Evolutionary conservation across 2,329 filamentous ascomycete species (phyloP), one percentile per base, ranked within the genome.

Genomic region (Zasmidium citrigriseum): DNA sequence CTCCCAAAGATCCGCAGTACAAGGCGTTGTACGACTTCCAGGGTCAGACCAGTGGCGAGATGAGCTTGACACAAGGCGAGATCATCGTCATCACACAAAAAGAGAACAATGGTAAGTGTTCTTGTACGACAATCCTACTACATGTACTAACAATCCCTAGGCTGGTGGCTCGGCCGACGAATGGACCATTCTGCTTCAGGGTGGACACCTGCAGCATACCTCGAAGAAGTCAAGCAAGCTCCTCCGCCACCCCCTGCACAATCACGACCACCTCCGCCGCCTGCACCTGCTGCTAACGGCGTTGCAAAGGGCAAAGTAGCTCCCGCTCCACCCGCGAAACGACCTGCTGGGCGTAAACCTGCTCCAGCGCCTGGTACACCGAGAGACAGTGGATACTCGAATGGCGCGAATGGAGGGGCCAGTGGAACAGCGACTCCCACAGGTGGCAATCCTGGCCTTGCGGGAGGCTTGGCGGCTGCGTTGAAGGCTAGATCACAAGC

Each of bases 141-240:
- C 34, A 41, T 10, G 7, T 41, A 55, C 65, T 57, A 53, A 73
- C 72, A 57, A 68, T 52, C 53, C 45, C 41, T 66, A 96, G 93
- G 95, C 54, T 99, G 95, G 95, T 98, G 93, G 93, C 82, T 98
- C 48, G 95, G 89, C 63, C 93, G 91, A 79, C 90, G 88, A 62
- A 77, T 78, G 50, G 78, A 85, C 68, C 81, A 81, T 48, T 81
- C 82, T 65, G 85, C 85, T n/a, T 91, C 95, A 75, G 95, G 92
- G 52, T 99, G 95, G 95, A 86, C 95, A 2, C 95, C 95, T 0
- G 90, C 93, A 20, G 91, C 93, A 20, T 99, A 99, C 70, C 88
- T 99, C 9, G 89, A 98, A 76, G 93, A 97, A 76, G 84, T 89
- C 72, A 83, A 82, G 21, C 68, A 73, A 49, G 74, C 75, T 22